Base-by-base conservation (phyloP, 176 grass and related monocot genomes). In the Cenchrus americanus region DNA sequence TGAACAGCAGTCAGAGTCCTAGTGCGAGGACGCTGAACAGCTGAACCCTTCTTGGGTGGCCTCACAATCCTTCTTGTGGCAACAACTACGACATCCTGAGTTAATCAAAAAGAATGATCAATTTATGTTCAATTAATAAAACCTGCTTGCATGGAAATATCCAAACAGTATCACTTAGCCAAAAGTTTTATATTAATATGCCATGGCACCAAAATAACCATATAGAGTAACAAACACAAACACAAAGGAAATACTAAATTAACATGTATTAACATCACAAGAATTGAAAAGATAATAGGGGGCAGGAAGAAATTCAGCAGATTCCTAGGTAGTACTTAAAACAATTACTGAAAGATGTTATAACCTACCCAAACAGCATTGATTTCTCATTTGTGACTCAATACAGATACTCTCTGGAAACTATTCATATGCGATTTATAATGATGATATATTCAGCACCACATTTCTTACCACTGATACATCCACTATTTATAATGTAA, bases 11-110 rank as follows among this genome's bases (percentile, higher is more conserved):
- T 98, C 34, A 98, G 82, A 48, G 96, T 98, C 18, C 96, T 92
- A 59, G 84, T 98, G 64, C 96, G 92, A 51, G 96, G 96, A 17
- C 96, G 92, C 74, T 90, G 89, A 83, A 95, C 87, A 73, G 96
- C 93, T 0, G 96, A 93, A 18, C 96, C 96, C 89, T 98, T 95
- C 89, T 98, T 98, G 7, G 96, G 96, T 0, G 96, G 93, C 80
- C 87, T 95, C 82, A 95, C 66, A 4, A 93, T 98, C 93, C 93
- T 98, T 71, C 94, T 92, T 86, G 94, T 94, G 21, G 94, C 90
- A 82, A 92, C 79, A 58, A 97, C 2, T 7, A 97, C 85, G 0
- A 97, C 94, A 84, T 97, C 94, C 94, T 97, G 70, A 53, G 48
- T 77, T 1, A 47, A 52, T 10, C 4, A 4, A 47, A 69, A 41